Base-by-base conservation (phyloP, 805 yeast species). In the Yamadazyma insecticola region DNA sequence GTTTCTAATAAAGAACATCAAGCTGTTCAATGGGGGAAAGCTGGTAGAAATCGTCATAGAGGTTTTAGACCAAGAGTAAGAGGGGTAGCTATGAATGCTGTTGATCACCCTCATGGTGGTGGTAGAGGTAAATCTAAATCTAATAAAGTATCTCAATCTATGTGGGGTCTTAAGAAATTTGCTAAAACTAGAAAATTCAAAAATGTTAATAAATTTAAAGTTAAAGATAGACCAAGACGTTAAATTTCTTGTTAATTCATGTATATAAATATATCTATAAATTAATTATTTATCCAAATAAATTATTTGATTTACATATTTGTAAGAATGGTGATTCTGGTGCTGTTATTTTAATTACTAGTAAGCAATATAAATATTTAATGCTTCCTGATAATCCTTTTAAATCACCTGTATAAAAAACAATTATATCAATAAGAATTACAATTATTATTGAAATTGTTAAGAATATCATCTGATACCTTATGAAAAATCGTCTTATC, bases 41-140 rank as follows among this genome's bases (percentile, higher is more conserved):
- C 98, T 15, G 98, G 98, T 51, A 78, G 97, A 61, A 71, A 81
- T 32, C 81, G 98, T 57, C 81, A 88, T 71, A 68, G 83, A 54
- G 98, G 97, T 42, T 80, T 82, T 51, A 79, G 97, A 61, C 98
- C 98, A 22, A 77, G 81, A 30, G 97, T 89, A 23, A 82, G 98
- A 70, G 98, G 98, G 75, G 85, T 87, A 48, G 97, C 98, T 29
- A 87, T 86, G 96, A 92, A 92, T 65, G 92, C 92, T 43, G 77
- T 80, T 55, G 97, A 92, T 62, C 98, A 92, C 69, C 98, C 98
- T 44, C 89, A 87, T 53, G 98, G 98, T 72, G 98, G 98, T 81
- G 98, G 98, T 67, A 81, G 98, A 74, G 98, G 98, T 76, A 92
- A 92, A 63, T 84, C 95, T 39, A 92, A 92, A 78, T 86, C 96